Evolutionary conservation across 2,329 filamentous ascomycete species (phyloP), one percentile per base, ranked within the genome.

Genomic region (Colletotrichum echinochloae): DNA sequence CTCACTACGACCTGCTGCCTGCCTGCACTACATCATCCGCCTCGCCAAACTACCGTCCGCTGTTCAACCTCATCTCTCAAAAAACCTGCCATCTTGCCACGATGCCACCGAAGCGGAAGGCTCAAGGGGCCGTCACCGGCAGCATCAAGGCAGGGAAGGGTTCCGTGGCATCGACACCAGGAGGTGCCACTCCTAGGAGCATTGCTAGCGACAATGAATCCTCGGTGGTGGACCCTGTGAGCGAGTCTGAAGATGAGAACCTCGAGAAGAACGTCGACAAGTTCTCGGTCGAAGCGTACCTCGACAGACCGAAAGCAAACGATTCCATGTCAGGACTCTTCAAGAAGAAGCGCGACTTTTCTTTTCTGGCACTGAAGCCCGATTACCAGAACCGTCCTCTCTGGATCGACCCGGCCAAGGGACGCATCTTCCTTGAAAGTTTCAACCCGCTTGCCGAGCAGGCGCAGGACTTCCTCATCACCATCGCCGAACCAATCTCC

Each of bases 401-500:
- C 70, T 98, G 94, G 94, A 96, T 99, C 75, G 94, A 98, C 79
- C 93, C 94, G 2, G 85, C 91, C 56, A 93, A 92, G 78, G 94
- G 93, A 44, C 91, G 92, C 73, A 96, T 98, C 78, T 96, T 97
- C 37, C 86, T 98, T 52, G 95, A 99, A 84, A 97, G 94, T 75
- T 98, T 98, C 83, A 95, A 93, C 62, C 93, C 95, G 2, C 85
- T 96, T 66, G 94, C 95, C 67, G 88, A 92, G 67, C 92, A 95
- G 77, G 95, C 94, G 0, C 94, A 97, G 78, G 94, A 97, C 79
- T 97, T 99, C 79, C 85, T 99, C 70, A 97, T 97, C 76, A 97
- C 96, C 56, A 95, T 99, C 75, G 94, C 95, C 73, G 95, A 99
- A 83, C 96, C 95, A 23, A 86, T 95, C 70, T 98, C 95, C 44